Evolutionary conservation across 345 rosid species (phyloP), one percentile per base, ranked within the genome.

Genomic region (Hevea brasiliensis): DNA sequence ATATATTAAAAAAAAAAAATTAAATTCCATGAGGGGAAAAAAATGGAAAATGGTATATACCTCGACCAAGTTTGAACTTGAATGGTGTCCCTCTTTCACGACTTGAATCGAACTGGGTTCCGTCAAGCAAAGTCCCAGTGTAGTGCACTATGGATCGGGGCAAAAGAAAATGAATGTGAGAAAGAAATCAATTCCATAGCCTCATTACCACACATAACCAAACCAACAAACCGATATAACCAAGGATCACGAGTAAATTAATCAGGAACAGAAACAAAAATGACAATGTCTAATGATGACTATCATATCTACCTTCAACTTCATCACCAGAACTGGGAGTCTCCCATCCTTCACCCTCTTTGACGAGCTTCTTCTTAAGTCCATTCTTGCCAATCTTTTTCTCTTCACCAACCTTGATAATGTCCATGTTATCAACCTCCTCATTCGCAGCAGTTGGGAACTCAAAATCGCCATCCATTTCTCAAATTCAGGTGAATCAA

Each of bases 21-120:
- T n/a, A n/a, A n/a, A n/a, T n/a, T n/a, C n/a, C n/a, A n/a, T n/a
- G n/a, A n/a, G n/a, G n/a, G n/a, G n/a, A n/a, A n/a, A 47, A 14
- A 11, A 11, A 47, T 47, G 51, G 51, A 1, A 47, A 51, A 18
- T 0, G 21, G n/a, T n/a, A 14, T 1, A 10, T 68, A 90, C 98
- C 99, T 90, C 89, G 98, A 12, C 99, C 98, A 48, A 96, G 97
- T 41, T 89, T 86, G 91, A 96, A 96, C 77, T 87, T 90, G 84
- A 96, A 96, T 12, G 99, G 94, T 29, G 91, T 82, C 12, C 90
- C 95, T 18, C 95, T 85, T 26, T 89, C 97, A 41, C 95, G 87
- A 59, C 98, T 96, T 0, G 98, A 96, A 85, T 96, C 99, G 63
- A 96, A 96, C 81, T 89, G 75, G 0, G 96, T 93, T 27, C 98